These are phyloP conservation scores for Ogataea trehaloabstinens DNA, from an alignment of 805 yeast genomes.

Conservation along the genomic window DNA sequence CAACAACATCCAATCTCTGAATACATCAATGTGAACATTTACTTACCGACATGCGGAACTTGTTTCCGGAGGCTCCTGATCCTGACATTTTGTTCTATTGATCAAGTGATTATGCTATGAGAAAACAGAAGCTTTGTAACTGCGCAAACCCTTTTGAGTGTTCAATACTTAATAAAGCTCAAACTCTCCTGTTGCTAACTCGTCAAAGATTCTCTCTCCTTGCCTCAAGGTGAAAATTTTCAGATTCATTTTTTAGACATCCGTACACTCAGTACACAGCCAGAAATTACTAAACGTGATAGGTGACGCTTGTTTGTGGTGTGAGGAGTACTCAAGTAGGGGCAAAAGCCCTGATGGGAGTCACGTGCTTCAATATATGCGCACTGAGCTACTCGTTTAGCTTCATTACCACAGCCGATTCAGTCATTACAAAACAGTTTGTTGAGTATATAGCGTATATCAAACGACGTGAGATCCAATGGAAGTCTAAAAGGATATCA, in stretches of 20 bases:
- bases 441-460: constrained; percentile 1
- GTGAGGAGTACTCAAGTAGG: too few relatives aligned
- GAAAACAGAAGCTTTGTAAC: too few relatives aligned
- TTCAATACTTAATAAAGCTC: too few relatives aligned
- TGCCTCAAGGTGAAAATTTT: neutral
- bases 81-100: constrained; percentile 60
- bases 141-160: too few relatives aligned
- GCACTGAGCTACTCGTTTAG: neutral
- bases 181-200: neutral
- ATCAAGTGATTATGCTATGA: constrained; percentile 8
- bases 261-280: too few relatives aligned
- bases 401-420: neutral
- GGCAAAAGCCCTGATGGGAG: too few relatives aligned
- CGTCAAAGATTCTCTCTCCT: neutral
- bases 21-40: constrained; percentile 1
- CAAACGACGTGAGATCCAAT: neutral
- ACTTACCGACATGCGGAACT: constrained; percentile 99
- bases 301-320: too few relatives aligned
- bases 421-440: neutral
- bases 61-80: constrained; percentile 98
- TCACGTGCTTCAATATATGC: too few relatives aligned
- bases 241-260: too few relatives aligned
- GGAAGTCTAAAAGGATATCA: neutral
- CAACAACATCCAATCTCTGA: too few relatives aligned
- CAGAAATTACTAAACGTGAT: too few relatives aligned